phyloP scores from a whole-genome alignment of 2,329 filamentous ascomycete genomes.

The Cryphonectria parasitica region DNA sequence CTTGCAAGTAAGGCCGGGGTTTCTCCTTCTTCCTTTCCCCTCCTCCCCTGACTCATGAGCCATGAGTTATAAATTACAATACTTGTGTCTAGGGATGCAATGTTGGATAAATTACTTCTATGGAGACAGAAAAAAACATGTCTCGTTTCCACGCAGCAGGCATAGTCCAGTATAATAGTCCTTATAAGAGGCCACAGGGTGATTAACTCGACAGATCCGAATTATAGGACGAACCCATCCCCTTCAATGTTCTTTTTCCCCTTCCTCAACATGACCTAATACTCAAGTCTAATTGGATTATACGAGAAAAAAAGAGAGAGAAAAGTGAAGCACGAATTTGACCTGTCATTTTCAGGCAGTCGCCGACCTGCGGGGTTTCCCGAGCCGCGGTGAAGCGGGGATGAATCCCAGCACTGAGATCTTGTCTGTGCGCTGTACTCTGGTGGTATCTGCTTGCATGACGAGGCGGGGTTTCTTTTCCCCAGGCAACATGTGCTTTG shows the following conservation, averaged over 20 bases:
- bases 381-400: neutral
- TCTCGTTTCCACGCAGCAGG: neutral
- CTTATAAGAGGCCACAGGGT: neutral
- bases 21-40: neutral
- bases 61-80: too few species aligned
- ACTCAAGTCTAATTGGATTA: neutral
- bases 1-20: neutral
- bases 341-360: neutral
- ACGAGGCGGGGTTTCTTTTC: neutral
- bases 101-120: too few species aligned
- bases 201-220: neutral
- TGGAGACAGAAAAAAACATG: neutral
- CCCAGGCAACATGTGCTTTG: too few species aligned
- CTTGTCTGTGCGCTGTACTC: neutral
- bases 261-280: neutral
- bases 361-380: conserved; percentile 3
- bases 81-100: too few species aligned
- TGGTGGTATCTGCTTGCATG: conserved; percentile 3
- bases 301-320: neutral
- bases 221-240: neutral
- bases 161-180: neutral
- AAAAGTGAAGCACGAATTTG: neutral
- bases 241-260: neutral
- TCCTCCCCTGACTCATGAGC: too few species aligned
- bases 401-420: conserved; percentile 1